A percentile compares a stretch with the other conserved stretches of the same genome.
Evolutionary conservation across 768 basidiomycete genomes (phyloP).

Genomic region (Gymnopilus junonius): DNA sequence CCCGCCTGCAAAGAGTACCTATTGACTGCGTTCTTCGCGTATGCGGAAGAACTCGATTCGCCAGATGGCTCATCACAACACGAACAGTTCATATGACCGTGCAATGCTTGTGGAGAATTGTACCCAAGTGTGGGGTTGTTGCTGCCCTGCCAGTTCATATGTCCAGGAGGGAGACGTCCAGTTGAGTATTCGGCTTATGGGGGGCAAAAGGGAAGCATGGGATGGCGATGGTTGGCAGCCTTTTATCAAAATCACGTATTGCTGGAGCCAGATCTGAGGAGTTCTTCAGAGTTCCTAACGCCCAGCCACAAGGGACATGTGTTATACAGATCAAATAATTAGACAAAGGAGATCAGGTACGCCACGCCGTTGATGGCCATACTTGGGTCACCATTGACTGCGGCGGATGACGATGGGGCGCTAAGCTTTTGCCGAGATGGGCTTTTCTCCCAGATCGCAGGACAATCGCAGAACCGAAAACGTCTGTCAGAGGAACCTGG

Average conservation of each 20-base stretch:
- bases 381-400: conserved; percentile 19
- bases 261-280: conserved; percentile 16
- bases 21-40: neutral
- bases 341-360: conserved; percentile 42
- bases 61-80: conserved; percentile 8
- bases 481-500: conserved; percentile 10
- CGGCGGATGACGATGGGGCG: conserved; percentile 28
- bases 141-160: conserved; percentile 1
- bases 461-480: conserved; percentile 12
- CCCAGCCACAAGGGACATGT: conserved; percentile 35
- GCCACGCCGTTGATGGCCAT: conserved; percentile 29
- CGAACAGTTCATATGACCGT: conserved; percentile 5
- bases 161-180: neutral
- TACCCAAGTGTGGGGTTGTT: neutral
- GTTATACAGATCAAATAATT: conserved; percentile 32
- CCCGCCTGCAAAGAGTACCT: conserved; percentile 10
- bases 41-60: conserved; percentile 13
- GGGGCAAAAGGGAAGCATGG: conserved; percentile 21
- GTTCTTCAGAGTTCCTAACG: conserved; percentile 33
- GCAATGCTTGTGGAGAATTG: neutral
- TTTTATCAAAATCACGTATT: conserved; percentile 31
- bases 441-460: conserved; percentile 15
- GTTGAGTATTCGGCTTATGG: conserved; percentile 2
- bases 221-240: conserved; percentile 16
- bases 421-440: conserved; percentile 23